These are phyloP conservation scores for Coemansia interrupta DNA, from an alignment of 192 early-diverging fungal genomes.

Conservation along the genomic window DNA sequence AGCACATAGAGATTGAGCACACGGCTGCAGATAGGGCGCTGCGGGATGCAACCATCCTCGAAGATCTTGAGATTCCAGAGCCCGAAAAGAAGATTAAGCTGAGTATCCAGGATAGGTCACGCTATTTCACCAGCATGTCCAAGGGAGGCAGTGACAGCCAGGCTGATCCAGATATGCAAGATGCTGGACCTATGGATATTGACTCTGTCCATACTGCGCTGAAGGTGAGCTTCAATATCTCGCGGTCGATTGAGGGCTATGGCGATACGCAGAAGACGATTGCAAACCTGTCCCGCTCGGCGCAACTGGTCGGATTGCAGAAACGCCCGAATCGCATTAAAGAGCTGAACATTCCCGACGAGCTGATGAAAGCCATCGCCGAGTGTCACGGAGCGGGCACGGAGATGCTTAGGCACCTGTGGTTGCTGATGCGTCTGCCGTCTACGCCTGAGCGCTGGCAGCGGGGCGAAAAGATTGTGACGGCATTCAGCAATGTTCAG, in stretches of 20 bases:
- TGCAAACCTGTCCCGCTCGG: conserved; percentile 19
- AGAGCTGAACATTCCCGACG: conserved; percentile 36
- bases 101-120: conserved; percentile 69
- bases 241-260: conserved; percentile 19
- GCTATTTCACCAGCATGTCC: conserved; percentile 71
- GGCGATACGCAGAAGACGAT: conserved; percentile 38
- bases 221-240: conserved; percentile 29
- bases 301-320: conserved; percentile 18
- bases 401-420: conserved; percentile 54
- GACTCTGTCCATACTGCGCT: conserved; percentile 11
- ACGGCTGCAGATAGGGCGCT: conserved; percentile 39
- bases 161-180: not conserved
- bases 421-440: conserved; percentile 41
- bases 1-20: conserved; percentile 6
- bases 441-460: conserved; percentile 25
- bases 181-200: not conserved
- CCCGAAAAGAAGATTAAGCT: conserved; percentile 56
- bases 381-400: conserved; percentile 51
- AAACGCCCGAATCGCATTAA: conserved; percentile 38
- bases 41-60: conserved; percentile 61
- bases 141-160: conserved; percentile 18
- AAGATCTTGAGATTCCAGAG: conserved; percentile 61
- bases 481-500: conserved; percentile 28
- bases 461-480: conserved; percentile 43
- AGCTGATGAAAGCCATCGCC: conserved; percentile 27